Conservation (phyloP, 768 basidiomycete genomes). For the Pisolithus albus region DNA sequence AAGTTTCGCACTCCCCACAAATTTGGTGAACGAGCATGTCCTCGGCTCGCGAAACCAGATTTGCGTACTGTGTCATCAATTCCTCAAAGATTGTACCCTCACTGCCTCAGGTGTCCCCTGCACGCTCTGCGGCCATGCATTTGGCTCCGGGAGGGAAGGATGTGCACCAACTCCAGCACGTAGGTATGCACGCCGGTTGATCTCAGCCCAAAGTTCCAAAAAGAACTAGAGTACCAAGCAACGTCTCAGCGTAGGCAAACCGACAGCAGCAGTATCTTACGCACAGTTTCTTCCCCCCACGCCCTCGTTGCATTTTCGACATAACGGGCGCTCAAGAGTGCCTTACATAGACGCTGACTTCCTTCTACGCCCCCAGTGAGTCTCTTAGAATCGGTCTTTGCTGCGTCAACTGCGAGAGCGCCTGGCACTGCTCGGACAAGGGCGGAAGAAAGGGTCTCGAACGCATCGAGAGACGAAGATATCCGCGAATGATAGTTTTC, state of each 20-base stretch:
- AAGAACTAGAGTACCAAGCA: conserved; percentile 59
- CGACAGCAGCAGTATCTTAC: conserved; percentile 20
- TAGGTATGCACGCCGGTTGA: conserved; percentile 52
- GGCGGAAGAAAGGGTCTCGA: conserved; percentile 83
- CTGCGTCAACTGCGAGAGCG: conserved; percentile 54
- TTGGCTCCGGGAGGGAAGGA: conserved; percentile 44
- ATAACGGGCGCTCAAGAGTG: conserved; percentile 73
- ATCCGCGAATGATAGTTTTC: conserved; percentile 74
- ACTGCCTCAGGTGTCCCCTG: conserved; percentile 35
- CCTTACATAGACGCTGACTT: conserved; percentile 77
- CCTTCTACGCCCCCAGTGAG: conserved; percentile 83
- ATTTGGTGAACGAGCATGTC: conserved; percentile 83
- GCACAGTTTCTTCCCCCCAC: conserved; percentile 89
- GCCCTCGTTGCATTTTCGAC: conserved; percentile 58
- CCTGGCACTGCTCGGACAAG: conserved; percentile 91
- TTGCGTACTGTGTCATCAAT: conserved; percentile 57
- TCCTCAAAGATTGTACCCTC: conserved; percentile 77
- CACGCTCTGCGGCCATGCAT: conserved; percentile 8
- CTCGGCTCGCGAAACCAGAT: conserved; percentile 64
- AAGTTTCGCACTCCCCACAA: conserved; percentile 71
- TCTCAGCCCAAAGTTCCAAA: conserved; percentile 82
- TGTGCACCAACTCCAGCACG: conserved; percentile 47
- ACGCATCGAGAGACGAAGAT: conserved; percentile 82
- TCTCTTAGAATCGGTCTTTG: conserved; percentile 44
- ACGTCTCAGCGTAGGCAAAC: neutral